Percentiles rank a stretch among this genome's conserved stretches.
Evolutionary conservation across 2,329 filamentous ascomycete species (phyloP).

Genomic region (Apiospora aurea): DNA sequence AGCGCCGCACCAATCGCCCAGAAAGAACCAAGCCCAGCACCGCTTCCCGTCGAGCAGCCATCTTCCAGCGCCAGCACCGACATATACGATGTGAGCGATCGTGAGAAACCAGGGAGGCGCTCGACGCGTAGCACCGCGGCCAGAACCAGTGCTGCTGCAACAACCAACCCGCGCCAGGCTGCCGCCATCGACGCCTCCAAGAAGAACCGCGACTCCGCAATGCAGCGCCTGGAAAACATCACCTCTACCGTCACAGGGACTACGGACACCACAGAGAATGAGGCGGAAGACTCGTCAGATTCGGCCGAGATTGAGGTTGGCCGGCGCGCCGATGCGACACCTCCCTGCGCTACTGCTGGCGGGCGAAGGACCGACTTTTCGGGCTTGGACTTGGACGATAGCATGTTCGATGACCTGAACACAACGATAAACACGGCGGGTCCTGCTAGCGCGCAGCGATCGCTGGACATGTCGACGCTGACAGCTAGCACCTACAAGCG

Average conservation of each 20-base stretch:
- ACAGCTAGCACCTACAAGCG: conserved; percentile 41
- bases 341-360: conserved; percentile 33
- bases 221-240: conserved; percentile 42
- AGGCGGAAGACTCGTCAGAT: conserved; percentile 31
- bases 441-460: conserved; percentile 40
- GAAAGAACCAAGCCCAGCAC: conserved; percentile 19
- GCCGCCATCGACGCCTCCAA: conserved; percentile 35
- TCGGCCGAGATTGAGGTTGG: conserved; percentile 33
- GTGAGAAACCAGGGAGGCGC: conserved; percentile 39
- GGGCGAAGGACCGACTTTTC: conserved; percentile 39
- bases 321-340: conserved; percentile 33
- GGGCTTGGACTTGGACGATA: conserved; percentile 43
- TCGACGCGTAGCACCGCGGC: conserved; percentile 33
- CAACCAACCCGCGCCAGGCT: conserved; percentile 32
- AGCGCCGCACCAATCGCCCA: conserved; percentile 28
- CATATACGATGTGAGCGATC: conserved; percentile 43
- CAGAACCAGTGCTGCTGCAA: conserved; percentile 26
- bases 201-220: conserved; percentile 40
- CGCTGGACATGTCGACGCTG: conserved; percentile 41
- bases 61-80: conserved; percentile 36
- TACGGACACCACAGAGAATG: conserved; percentile 26
- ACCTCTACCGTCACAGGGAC: conserved; percentile 37
- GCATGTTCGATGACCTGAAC: conserved; percentile 43
- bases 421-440: conserved; percentile 40
- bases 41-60: conserved; percentile 15